These are phyloP conservation scores for Backusella mclennaniae DNA, from an alignment of 192 early-diverging fungal genomes.

Conservation along the genomic window DNA sequence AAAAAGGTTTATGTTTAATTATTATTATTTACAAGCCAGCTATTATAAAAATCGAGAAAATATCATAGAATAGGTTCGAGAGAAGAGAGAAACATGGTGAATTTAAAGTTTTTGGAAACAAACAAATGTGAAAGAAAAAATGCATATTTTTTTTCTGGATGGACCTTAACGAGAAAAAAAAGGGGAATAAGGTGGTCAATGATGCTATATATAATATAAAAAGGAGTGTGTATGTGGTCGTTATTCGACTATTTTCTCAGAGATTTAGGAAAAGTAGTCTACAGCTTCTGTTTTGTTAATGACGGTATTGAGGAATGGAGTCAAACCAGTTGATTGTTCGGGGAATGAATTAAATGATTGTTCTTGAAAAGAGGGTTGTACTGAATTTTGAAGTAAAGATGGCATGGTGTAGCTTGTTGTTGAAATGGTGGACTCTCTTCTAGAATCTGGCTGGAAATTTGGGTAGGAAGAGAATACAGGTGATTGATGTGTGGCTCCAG, in stretches of 20 bases:
- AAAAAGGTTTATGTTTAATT: not conserved
- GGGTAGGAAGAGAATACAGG: not conserved
- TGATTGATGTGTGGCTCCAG: not conserved
- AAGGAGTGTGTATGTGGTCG: not conserved
- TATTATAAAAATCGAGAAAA: not conserved
- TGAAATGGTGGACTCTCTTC: not conserved
- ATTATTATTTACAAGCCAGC: not conserved
- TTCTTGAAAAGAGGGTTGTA: not conserved
- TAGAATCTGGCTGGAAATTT: not conserved
- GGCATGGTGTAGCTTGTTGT: not conserved
- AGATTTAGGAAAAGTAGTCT: conserved; percentile 4
- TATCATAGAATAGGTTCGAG: not conserved
- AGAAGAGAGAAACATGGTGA: not conserved
- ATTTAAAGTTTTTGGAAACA: not conserved
- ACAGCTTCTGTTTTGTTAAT: not conserved
- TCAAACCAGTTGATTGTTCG: conserved; percentile 13
- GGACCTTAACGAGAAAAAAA: too few relatives aligned
- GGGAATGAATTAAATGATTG: not conserved
- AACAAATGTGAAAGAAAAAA: not conserved
- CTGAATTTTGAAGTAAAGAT: not conserved
- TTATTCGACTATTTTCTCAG: not conserved
- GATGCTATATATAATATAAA: not conserved
- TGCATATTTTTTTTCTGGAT: not conserved
- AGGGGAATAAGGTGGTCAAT: not conserved
- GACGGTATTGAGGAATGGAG: conserved; percentile 12